Evolutionary conservation across 2,329 filamentous ascomycete species (phyloP), one percentile per base, ranked within the genome.

Genomic region (Aspergillus vadensis): DNA sequence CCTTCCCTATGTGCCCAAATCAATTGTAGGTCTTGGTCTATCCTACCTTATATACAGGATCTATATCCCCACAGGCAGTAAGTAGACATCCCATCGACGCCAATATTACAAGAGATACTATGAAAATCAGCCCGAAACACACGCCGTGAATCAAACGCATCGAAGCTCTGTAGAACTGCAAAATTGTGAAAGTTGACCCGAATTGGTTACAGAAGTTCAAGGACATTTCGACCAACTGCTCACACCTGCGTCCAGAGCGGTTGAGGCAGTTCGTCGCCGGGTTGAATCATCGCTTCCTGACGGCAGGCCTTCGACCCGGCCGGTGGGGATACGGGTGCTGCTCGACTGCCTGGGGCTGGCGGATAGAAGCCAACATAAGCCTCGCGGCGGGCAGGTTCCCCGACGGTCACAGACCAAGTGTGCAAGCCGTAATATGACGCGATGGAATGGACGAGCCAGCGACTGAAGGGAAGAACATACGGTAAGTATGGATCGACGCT

Each of bases 401-500:
- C 88, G 1, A 89, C 83, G 0, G 89, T 90, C 61, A 94, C 86
- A 4, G 91, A 93, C 80, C 88, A 92, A 19, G 93, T 97, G 62
- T 88, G 85, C 59, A 97, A 83, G 48, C 92, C 93, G 73, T 98
- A 98, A 76, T 98, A 98, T 43, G 89, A 86, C 9, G 91, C 94
- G 64, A 98, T 93, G 60, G 91, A 90, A 76, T 98, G 93, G 1
- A 96, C 91, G 57, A 98, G 85, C 91, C 93, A 98, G 65, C 94
- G 90, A 67, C 91, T 94, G 63, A 51, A 30, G 61, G 17, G 5
- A 27, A 48, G 15, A 32, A 52, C 5, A 15, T 14, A 17, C 14
- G 14, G 58, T 71, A 58, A 68, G 68, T 25, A 62, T 49, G 63
- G 49, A 32, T 30, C 58, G 61, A 4, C 27, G 30, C 1, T 21